phyloP scores from a whole-genome alignment of 2,329 filamentous ascomycete genomes.

The Sporothrix phasma region DNA sequence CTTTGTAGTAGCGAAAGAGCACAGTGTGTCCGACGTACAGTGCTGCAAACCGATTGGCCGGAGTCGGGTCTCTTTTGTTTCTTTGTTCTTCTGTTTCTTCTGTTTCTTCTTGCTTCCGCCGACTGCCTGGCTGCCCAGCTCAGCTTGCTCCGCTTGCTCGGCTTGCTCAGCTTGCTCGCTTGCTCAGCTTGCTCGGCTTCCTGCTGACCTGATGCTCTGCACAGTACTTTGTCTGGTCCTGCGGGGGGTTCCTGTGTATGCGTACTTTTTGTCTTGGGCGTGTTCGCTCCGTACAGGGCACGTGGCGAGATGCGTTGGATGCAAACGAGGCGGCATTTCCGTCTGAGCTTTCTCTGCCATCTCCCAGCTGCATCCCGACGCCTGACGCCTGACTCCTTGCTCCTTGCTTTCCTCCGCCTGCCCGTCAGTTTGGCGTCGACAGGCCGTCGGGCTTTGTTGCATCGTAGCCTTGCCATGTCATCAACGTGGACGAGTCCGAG shows the following conservation, averaged over 20 bases:
- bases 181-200: not conserved
- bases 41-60: slow-evolving; percentile 3
- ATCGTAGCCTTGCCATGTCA: no score
- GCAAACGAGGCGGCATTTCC: no score
- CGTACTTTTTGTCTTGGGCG: not conserved
- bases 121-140: not conserved
- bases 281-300: not conserved
- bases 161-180: not conserved
- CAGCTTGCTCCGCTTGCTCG: not conserved
- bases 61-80: no score
- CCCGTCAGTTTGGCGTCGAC: no score
- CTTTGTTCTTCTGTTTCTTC: no score
- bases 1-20: no score
- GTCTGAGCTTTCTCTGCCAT: no score
- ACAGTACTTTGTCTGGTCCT: not conserved
- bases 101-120: no score
- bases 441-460: no score
- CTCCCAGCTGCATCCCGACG: not conserved
- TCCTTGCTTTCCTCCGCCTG: not conserved
- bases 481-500: no score
- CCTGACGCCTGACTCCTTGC: not conserved
- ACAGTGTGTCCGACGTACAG: no score
- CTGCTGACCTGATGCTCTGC: not conserved
- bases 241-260: slow-evolving; percentile 1
- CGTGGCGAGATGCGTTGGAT: not conserved